Evolutionary conservation across 1,139 yeast genomes (phyloP).

Genomic region (Insectozyma bohioensis): DNA sequence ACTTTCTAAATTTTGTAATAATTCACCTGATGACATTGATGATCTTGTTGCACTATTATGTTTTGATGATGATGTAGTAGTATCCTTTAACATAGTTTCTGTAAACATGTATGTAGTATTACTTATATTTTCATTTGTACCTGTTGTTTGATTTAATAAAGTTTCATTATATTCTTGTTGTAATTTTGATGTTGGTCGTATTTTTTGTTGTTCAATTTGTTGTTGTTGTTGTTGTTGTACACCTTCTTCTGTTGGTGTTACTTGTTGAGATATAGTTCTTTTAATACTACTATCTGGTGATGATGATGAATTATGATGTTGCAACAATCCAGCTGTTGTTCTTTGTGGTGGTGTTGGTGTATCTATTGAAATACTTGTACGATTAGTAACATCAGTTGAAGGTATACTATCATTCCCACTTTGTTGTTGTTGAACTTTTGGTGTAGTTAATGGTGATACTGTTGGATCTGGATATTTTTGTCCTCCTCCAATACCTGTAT

Average conservation of each 20-base stretch:
- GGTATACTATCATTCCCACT: constrained; percentile 5
- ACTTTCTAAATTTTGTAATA: constrained; percentile 29
- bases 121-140: not conserved
- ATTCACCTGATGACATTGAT: constrained; percentile 39
- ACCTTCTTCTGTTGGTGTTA: constrained; percentile 1
- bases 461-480: constrained; percentile 15
- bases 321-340: constrained; percentile 13
- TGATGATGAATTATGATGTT: constrained; percentile 2
- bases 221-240: no score
- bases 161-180: no score
- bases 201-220: no score
- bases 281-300: constrained; percentile 4
- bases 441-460: constrained; percentile 13
- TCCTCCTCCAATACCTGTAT: no score
- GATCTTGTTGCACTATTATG: constrained; percentile 17
- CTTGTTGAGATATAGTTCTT: constrained; percentile 2
- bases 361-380: constrained; percentile 6
- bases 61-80: constrained; percentile 8
- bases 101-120: constrained; percentile 8
- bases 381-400: constrained; percentile 4
- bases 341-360: constrained; percentile 3
- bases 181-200: no score
- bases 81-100: constrained; percentile 14
- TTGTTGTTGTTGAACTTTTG: no score
- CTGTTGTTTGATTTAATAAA: not conserved